Percentiles rank a stretch among this genome's conserved stretches.
Conservation (phyloP, 768 basidiomycete species). For the Naganishia onofrii region DNA sequence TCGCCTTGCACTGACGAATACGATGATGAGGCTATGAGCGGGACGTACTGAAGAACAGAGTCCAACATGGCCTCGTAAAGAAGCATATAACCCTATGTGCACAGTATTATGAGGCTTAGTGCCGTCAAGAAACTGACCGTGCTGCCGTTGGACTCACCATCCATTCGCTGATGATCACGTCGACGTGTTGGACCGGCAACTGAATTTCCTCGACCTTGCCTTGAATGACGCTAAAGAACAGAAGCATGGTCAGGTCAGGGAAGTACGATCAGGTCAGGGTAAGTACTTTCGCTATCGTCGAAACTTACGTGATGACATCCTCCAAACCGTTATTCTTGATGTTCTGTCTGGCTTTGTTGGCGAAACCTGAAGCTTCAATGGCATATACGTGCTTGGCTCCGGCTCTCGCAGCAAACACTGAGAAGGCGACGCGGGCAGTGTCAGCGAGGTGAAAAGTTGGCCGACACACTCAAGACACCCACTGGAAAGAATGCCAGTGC, state of each 20-base stretch:
- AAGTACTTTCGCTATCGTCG: too few relatives aligned
- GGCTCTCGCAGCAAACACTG: slow-evolving; percentile 76
- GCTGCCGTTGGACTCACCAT: slow-evolving; percentile 62
- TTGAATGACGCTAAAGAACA: slow-evolving; percentile 64
- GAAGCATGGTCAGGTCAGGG: too few relatives aligned
- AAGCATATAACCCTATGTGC: slow-evolving; percentile 53
- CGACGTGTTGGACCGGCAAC: slow-evolving; percentile 76
- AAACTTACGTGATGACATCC: slow-evolving; percentile 63
- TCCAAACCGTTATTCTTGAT: slow-evolving; percentile 70
- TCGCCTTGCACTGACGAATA: not conserved
- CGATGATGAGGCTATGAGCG: too few relatives aligned
- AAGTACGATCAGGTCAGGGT: too few relatives aligned
- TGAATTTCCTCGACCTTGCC: slow-evolving; percentile 86
- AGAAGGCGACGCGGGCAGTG: not conserved
- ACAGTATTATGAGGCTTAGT: not conserved
- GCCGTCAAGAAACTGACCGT: not conserved
- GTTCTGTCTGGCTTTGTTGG: slow-evolving; percentile 71
- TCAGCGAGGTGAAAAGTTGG: not conserved
- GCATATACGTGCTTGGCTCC: slow-evolving; percentile 89
- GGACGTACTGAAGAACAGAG: slow-evolving; percentile 69
- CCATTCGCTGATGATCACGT: slow-evolving; percentile 96
- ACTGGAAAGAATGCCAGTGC: slow-evolving; percentile 75
- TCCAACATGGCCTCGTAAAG: slow-evolving; percentile 98
- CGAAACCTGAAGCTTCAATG: slow-evolving; percentile 84
- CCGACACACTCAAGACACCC: slow-evolving; percentile 22